A percentile compares a stretch with the other conserved stretches of the same genome.
phyloP scores from a whole-genome alignment of 1,284 basidiomycete genomes.

The Fomitopsis betulina region DNA sequence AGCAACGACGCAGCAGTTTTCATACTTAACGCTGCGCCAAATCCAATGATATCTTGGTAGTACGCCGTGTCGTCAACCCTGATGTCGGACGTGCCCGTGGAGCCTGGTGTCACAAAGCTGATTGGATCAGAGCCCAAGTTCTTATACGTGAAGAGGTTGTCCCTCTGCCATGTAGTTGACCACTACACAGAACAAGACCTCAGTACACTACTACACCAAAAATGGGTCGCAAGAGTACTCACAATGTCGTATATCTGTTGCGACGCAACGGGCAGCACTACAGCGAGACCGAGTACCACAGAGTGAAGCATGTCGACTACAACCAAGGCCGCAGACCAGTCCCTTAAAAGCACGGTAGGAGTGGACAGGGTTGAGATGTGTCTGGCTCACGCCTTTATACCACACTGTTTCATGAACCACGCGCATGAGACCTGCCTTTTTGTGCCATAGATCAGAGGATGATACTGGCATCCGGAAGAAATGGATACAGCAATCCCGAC shows the following conservation, averaged over 20 bases:
- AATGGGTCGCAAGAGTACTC: slow-evolving; percentile 3
- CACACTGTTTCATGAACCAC: background rate
- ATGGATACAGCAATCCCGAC: background rate
- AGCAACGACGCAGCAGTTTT: too few relatives aligned
- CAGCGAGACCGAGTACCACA: slow-evolving; percentile 3
- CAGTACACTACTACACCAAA: background rate
- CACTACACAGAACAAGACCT: slow-evolving; percentile 20
- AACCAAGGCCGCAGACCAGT: background rate
- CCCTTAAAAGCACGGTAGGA: background rate
- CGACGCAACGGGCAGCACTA: slow-evolving; percentile 13
- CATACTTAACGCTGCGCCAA: slow-evolving; percentile 43
- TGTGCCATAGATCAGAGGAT: background rate
- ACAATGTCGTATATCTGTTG: slow-evolving; percentile 36
- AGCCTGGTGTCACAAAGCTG: slow-evolving; percentile 36
- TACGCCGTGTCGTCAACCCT: slow-evolving; percentile 34
- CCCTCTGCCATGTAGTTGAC: slow-evolving; percentile 34
- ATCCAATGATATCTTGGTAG: slow-evolving; percentile 44
- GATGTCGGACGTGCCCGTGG: slow-evolving; percentile 40
- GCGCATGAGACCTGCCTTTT: background rate
- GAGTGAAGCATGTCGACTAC: slow-evolving; percentile 9
- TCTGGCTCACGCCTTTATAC: background rate
- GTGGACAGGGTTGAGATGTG: background rate
- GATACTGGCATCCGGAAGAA: background rate
- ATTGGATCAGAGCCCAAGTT: slow-evolving; percentile 28
- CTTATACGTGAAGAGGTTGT: slow-evolving; percentile 29